Conservation (phyloP, 2,329 filamentous ascomycete species). For the Dothistroma septosporum region DNA sequence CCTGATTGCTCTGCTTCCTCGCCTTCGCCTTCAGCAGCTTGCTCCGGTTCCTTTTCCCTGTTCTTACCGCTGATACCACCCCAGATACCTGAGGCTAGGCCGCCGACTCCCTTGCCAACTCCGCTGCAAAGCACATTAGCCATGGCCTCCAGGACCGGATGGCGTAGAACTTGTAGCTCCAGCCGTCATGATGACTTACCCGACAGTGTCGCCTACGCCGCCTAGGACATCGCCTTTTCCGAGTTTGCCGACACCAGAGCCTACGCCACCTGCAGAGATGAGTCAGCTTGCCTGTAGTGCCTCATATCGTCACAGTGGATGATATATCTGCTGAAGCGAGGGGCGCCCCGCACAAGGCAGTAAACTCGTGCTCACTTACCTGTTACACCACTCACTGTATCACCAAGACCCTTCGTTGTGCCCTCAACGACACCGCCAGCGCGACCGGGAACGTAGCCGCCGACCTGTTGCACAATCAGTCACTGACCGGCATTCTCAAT, state of each 20-base stretch:
- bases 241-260: slow-evolving; percentile 44
- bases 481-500: neutral
- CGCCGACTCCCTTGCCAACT: slow-evolving; percentile 28
- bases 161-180: neutral
- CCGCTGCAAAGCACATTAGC: neutral
- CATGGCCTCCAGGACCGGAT: neutral
- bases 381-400: slow-evolving; percentile 37
- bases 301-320: neutral
- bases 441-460: slow-evolving; percentile 36
- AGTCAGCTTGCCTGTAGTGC: neutral
- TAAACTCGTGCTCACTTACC: neutral
- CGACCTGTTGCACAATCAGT: slow-evolving; percentile 28
- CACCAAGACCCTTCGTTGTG: slow-evolving; percentile 41
- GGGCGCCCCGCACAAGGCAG: neutral
- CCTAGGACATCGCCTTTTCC: slow-evolving; percentile 45
- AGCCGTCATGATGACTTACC: slow-evolving; percentile 12
- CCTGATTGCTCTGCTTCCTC: neutral
- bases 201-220: slow-evolving; percentile 39
- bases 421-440: slow-evolving; percentile 42
- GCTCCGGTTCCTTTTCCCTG: slow-evolving; percentile 16
- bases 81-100: slow-evolving; percentile 30
- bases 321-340: neutral
- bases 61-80: slow-evolving; percentile 32
- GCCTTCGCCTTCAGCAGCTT: neutral
- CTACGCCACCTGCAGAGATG: slow-evolving; percentile 34